Evolutionary conservation across 106 monocot genomes (phyloP).

Genomic region (Ottelia alismoides): DNA sequence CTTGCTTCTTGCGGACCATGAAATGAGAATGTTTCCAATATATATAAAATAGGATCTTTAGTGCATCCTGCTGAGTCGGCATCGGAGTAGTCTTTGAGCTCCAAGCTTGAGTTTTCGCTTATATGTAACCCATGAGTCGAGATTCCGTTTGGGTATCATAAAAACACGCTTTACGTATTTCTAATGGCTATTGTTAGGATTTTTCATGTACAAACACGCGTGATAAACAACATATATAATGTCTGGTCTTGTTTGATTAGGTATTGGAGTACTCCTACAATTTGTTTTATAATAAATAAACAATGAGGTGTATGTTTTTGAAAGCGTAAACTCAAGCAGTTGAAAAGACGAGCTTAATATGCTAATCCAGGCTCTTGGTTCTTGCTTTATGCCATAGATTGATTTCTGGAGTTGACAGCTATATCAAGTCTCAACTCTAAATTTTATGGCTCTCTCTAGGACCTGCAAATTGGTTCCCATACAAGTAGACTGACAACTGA

Average conservation of each 20-base stretch:
- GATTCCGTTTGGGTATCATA: too few species aligned
- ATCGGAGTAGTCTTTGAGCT: neutral
- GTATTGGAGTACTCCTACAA: neutral
- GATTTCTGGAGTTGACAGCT: too few species aligned
- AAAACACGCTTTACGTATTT: neutral
- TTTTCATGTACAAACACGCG: neutral
- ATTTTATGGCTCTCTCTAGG: too few species aligned
- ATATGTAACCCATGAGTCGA: neutral
- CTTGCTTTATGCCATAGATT: too few species aligned
- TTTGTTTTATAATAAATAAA: too few species aligned
- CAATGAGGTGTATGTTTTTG: too few species aligned
- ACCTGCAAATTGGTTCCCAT: too few species aligned
- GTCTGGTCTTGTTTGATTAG: neutral
- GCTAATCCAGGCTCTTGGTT: too few species aligned
- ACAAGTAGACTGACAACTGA: too few species aligned
- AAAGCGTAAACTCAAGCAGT: too few species aligned
- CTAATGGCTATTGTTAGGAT: neutral
- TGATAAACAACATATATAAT: neutral
- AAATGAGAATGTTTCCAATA: slow-evolving; percentile 4
- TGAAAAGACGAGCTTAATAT: too few species aligned
- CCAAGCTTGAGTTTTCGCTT: neutral
- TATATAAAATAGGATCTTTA: slow-evolving; percentile 1
- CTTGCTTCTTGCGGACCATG: slow-evolving; percentile 10
- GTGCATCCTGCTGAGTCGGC: neutral
- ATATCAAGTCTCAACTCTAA: too few species aligned